phyloP scores from a whole-genome alignment of 192 early-diverging fungal species.

The Linnemannia schmuckeri region DNA sequence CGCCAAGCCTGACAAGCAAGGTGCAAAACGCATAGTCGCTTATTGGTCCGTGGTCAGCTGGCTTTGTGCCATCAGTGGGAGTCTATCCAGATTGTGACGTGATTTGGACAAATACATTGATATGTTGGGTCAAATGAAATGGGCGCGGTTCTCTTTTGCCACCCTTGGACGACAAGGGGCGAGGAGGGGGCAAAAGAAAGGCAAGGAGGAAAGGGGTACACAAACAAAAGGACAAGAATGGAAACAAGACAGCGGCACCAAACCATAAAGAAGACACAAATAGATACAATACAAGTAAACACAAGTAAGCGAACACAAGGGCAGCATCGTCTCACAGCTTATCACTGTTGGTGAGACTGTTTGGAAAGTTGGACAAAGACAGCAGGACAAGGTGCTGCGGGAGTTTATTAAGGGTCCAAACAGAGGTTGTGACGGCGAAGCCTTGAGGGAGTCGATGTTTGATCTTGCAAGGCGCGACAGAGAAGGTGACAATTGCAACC shows the following conservation, averaged over 20 bases:
- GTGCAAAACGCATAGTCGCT: neutral
- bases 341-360: neutral
- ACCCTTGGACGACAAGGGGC: neutral
- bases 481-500: neutral
- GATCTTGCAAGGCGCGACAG: neutral
- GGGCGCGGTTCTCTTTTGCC: neutral
- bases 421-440: neutral
- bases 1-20: neutral
- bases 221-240: neutral
- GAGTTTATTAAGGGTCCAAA: neutral
- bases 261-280: neutral
- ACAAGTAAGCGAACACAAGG: too few relatives aligned
- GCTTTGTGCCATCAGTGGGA: neutral
- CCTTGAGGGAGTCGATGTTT: neutral
- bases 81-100: neutral
- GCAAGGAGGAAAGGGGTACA: neutral
- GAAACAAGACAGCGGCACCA: neutral
- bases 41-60: conserved; percentile 22
- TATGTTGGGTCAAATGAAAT: neutral
- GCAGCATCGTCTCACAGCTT: neutral
- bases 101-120: neutral
- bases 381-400: neutral
- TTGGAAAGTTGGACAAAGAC: neutral
- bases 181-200: neutral
- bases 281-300: neutral